Base-by-base conservation (phyloP, 2,329 filamentous ascomycete species). In the Chalara sp. region DNA sequence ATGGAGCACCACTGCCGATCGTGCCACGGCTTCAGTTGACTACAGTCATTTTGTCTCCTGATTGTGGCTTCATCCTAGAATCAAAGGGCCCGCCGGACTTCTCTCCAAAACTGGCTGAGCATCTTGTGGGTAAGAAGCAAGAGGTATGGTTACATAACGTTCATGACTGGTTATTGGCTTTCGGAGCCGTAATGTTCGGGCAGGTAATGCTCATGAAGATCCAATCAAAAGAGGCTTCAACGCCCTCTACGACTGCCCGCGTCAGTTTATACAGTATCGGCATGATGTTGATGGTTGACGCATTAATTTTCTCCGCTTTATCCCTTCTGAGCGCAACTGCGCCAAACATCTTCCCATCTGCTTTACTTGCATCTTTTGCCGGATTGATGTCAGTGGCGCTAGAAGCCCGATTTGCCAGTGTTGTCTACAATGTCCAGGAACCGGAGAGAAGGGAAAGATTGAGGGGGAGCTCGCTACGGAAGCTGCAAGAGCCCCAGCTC, bases 61-160 rank as follows among this genome's bases (percentile, higher is more conserved):
- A 86, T 63, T 87, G 83, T 59, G 78, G 75, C 4, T 85, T 80
- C 65, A 83, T 84, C 53, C 69, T 87, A 33, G 80, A 84, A 60
- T 79, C 79, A 11, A 82, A 80, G 59, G 83, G 83, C 0, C 79
- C 81, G 1, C 82, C 82, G 0, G 68, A 71, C 11, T 82, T 73
- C 53, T 61, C 77, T 0, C 68, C 73, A 0, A 65, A 65, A 5
- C 76, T 81, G 32, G 75, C 74, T 1, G 67, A 75, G 6, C 81
- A 86, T 60, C 69, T 86, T 4, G 63, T 72, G 1, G 82, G 82
- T 6, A 71, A 78, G 59, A 86, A 85, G 61, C 73, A 78, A 45
- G 81, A 85, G 64, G 68, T 80, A 10, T 78, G 79, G 54, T 67
- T 81, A 29, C 70, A 76, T 56, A 72, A 74, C 48, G 73, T 81